Base-by-base conservation (phyloP, 495 filamentous ascomycete genomes). In the Talaromyces ruber region DNA sequence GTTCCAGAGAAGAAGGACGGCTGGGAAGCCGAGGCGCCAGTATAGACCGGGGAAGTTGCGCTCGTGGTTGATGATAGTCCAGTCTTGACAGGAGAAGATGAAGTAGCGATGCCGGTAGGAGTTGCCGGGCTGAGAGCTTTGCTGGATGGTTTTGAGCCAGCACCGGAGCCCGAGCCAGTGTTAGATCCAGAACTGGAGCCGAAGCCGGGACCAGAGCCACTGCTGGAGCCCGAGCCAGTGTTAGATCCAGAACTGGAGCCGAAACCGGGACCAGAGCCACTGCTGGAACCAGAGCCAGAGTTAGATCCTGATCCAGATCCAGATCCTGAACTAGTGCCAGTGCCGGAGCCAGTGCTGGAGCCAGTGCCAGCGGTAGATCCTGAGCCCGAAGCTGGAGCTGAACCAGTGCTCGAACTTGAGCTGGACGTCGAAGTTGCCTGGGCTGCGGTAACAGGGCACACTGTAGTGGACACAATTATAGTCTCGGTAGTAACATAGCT, bases 401-500 rank as follows among this genome's bases (percentile, higher is more conserved):
- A 57, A 22, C 54, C 54, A 7, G 28, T 30, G n/a, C 54, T 28
- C n/a, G 26, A 2, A 24, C 14, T 37, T 30, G 28, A 3, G 1
- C 12, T 12, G 18, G 54, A 57, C 26, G 51, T 58, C 9, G 61
- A 37, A 22, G 64, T 54, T 47, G 63, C 18, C 1, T 43, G 47
- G 25, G 53, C 29, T 25, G 32, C 60, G 60, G 60, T 59, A 16
- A 64, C 47, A 2, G 65, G 62, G 58, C 65, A 66, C 22, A 66
- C 54, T 14, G 65, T 66, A 6, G 65, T 66, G 8, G 62, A 62
- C 18, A 66, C 62, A 14, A 62, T 32, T 24, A 66, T 30, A 12
- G 59, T 64, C 51, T 66, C 65, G 24, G 65, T 66, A 22, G 65
- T 66, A 21, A 62, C 18, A 37, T 55, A 62, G 11, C 54, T 64